phyloP scores from a whole-genome alignment of 2,329 filamentous ascomycete species.

The Trichoderma sp. region DNA sequence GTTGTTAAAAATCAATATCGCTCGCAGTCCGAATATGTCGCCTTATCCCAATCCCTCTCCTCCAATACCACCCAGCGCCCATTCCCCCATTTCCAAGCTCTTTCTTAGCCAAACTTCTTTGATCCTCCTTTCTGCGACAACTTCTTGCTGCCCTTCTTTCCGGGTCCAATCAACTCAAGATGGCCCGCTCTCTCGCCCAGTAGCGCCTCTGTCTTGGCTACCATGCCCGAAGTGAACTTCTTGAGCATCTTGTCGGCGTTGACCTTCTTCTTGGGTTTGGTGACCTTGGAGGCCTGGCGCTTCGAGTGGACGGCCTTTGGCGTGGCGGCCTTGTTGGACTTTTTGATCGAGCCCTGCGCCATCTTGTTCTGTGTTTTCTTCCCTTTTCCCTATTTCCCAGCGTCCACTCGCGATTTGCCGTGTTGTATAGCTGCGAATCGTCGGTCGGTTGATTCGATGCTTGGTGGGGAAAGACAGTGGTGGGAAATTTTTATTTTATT shows the following conservation, averaged over 20 bases:
- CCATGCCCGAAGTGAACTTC: conserved; percentile 55
- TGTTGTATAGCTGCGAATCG: neutral
- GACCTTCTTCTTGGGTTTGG: conserved; percentile 49
- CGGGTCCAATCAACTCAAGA: conserved; percentile 57
- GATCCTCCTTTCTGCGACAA: conserved; percentile 47
- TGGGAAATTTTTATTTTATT: neutral
- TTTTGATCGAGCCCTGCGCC: conserved; percentile 56
- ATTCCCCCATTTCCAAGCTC: neutral
- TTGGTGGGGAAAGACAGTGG: neutral
- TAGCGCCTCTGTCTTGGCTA: conserved; percentile 54
- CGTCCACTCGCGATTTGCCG: neutral
- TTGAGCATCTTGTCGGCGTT: conserved; percentile 52
- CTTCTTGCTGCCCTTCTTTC: conserved; percentile 47
- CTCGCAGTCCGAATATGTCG: neutral
- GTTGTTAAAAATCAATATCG: neutral
- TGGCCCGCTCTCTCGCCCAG: conserved; percentile 59
- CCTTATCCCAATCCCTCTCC: neutral
- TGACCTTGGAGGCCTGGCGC: conserved; percentile 44
- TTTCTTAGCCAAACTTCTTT: conserved; percentile 53
- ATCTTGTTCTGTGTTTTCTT: conserved; percentile 35
- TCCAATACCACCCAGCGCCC: neutral
- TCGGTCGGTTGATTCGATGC: neutral
- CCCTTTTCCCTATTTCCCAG: neutral
- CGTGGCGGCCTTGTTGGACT: conserved; percentile 40
- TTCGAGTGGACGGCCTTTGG: conserved; percentile 42